Percentiles rank a stretch among this genome's conserved stretches.
Evolutionary conservation across 2,329 filamentous ascomycete genomes (phyloP).

Genomic region (Xylaria sp.): DNA sequence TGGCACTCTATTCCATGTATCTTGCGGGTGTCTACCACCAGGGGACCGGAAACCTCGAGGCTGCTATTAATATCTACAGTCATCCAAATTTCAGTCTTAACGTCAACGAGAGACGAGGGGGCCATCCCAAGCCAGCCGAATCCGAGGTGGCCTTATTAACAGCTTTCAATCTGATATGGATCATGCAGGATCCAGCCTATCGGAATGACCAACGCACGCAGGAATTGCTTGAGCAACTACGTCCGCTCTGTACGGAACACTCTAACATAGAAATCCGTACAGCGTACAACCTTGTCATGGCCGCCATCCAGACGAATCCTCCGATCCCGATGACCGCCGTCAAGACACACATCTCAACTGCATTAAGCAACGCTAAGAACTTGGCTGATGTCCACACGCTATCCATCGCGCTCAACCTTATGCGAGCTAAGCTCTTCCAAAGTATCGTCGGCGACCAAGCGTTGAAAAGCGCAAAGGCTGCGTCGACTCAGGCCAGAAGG

Average conservation of each 20-base stretch:
- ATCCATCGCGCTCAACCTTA: conserved; percentile 82
- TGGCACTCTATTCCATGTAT: conserved; percentile 68
- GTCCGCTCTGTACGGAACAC: conserved; percentile 70
- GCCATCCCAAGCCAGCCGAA: conserved; percentile 56
- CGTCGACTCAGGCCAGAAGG: conserved; percentile 68
- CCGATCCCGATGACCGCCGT: conserved; percentile 73
- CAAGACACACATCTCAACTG: conserved; percentile 77
- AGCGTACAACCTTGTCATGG: conserved; percentile 77
- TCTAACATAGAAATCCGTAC: conserved; percentile 76
- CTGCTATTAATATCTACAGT: conserved; percentile 70
- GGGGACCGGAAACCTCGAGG: conserved; percentile 73
- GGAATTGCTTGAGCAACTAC: conserved; percentile 67
- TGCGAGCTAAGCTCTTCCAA: conserved; percentile 82
- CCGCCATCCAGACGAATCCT: conserved; percentile 67
- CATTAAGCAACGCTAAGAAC: conserved; percentile 71
- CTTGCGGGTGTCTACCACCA: conserved; percentile 78
- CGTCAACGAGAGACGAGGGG: conserved; percentile 45
- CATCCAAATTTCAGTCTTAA: conserved; percentile 63
- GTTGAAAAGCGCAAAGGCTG: conserved; percentile 75
- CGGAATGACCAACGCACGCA: conserved; percentile 63
- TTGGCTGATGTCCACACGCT: conserved; percentile 79
- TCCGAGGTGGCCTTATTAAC: conserved; percentile 70
- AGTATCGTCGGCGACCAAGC: conserved; percentile 82
- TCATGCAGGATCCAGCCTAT: conserved; percentile 68
- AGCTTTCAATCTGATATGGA: conserved; percentile 72